These are phyloP conservation scores for Pseudogymnoascus verrucosus DNA, from an alignment of 2,329 filamentous ascomycete species.

Conservation along the genomic window DNA sequence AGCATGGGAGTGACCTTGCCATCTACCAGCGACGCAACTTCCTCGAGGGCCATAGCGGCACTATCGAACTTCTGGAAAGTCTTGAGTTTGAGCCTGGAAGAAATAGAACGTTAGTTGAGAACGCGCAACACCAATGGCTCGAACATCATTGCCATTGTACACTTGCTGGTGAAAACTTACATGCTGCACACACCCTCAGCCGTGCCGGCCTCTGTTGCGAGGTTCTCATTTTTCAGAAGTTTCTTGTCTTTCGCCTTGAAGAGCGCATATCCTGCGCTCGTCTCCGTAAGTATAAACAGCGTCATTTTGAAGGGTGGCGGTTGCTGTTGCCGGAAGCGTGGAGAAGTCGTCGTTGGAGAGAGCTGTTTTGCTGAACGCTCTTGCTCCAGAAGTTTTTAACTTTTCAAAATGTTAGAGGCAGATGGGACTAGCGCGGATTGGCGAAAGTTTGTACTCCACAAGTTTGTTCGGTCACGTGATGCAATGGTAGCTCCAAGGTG, in stretches of 20 bases:
- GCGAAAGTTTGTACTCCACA: slow-evolving; percentile 8
- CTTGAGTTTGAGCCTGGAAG: slow-evolving; percentile 77
- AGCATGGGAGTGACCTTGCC: slow-evolving; percentile 92
- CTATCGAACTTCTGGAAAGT: slow-evolving; percentile 97
- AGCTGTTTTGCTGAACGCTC: slow-evolving; percentile 9
- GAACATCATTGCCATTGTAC: slow-evolving; percentile 5
- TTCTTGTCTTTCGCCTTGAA: slow-evolving; percentile 99
- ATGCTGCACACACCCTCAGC: slow-evolving; percentile 80
- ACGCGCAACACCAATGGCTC: not conserved
- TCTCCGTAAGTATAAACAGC: slow-evolving; percentile 89
- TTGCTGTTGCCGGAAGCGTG: slow-evolving; percentile 10
- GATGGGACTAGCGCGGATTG: slow-evolving; percentile 7
- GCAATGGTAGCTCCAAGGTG: not conserved
- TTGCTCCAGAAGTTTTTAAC: slow-evolving; percentile 12
- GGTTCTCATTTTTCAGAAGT: slow-evolving; percentile 78
- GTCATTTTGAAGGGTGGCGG: slow-evolving; percentile 52
- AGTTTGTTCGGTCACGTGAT: not conserved
- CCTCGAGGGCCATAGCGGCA: slow-evolving; percentile 80
- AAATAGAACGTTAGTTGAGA: not conserved
- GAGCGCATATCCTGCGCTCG: slow-evolving; percentile 92
- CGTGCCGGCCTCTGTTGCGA: slow-evolving; percentile 65
- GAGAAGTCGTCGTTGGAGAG: slow-evolving; percentile 10
- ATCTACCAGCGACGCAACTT: slow-evolving; percentile 80
- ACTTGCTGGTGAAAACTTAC: slow-evolving; percentile 45
- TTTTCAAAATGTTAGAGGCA: slow-evolving; percentile 12